A percentile compares a stretch with the other conserved stretches of the same genome.
These are phyloP conservation scores for Calocera cornea DNA, from an alignment of 768 basidiomycete species.

Conservation along the genomic window DNA sequence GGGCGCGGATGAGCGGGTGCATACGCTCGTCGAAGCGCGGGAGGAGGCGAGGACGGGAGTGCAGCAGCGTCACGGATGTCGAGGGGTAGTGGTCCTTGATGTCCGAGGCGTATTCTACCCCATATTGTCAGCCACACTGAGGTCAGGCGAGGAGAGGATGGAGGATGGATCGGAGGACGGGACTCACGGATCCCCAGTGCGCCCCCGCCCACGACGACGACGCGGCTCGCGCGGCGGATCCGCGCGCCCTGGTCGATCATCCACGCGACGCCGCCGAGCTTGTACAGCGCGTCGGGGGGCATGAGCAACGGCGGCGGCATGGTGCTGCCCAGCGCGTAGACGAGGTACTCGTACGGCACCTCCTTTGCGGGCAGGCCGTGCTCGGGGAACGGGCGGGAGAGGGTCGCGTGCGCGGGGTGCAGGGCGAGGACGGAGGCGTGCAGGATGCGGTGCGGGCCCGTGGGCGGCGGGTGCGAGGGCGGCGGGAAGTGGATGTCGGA, in stretches of 20 bases:
- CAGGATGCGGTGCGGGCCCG: conserved; percentile 25
- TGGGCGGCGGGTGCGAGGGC: neutral
- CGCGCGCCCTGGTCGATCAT: conserved; percentile 27
- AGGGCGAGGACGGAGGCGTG: conserved; percentile 36
- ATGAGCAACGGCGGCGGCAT: conserved; percentile 13
- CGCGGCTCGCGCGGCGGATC: conserved; percentile 34
- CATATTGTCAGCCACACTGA: no score
- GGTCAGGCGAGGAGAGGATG: no score
- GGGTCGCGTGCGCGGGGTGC: conserved; percentile 28
- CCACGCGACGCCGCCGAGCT: conserved; percentile 36
- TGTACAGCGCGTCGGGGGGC: conserved; percentile 12
- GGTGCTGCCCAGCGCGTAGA: conserved; percentile 45
- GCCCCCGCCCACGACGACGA: conserved; percentile 59
- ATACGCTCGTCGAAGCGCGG: conserved; percentile 40
- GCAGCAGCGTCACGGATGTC: conserved; percentile 44
- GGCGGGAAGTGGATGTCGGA: neutral
- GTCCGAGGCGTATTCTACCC: conserved; percentile 48
- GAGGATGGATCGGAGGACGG: no score
- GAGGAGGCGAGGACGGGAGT: conserved; percentile 42
- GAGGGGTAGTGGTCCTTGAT: conserved; percentile 40
- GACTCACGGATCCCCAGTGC: conserved; percentile 56
- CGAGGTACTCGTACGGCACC: conserved; percentile 41
- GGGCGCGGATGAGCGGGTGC: conserved; percentile 33
- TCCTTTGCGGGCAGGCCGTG: conserved; percentile 26
- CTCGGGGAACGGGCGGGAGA: conserved; percentile 38